A percentile compares a stretch with the other conserved stretches of the same genome.
Evolutionary conservation across 1,284 basidiomycete species (phyloP).

Genomic region (Ustilago xerochloae): DNA sequence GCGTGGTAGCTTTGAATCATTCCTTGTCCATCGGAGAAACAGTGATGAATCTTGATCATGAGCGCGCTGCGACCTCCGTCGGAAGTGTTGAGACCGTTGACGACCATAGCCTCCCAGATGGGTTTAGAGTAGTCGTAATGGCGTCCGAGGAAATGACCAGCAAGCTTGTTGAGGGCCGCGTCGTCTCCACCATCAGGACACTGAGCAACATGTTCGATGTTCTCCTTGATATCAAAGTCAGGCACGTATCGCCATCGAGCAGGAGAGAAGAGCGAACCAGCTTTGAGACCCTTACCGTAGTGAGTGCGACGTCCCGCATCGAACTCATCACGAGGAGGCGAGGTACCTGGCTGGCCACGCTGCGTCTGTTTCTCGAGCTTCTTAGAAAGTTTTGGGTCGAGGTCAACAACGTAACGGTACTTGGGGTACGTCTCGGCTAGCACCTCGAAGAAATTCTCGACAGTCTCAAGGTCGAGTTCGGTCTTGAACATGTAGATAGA

Average conservation of each 20-base stretch:
- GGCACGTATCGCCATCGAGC: slow-evolving; percentile 65
- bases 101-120: slow-evolving; percentile 66
- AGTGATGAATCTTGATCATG: slow-evolving; percentile 68
- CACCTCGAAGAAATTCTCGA: slow-evolving; percentile 64
- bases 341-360: slow-evolving; percentile 12
- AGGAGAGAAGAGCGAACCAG: slow-evolving; percentile 55
- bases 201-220: slow-evolving; percentile 57
- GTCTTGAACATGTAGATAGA: slow-evolving; percentile 67
- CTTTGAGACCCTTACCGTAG: slow-evolving; percentile 58
- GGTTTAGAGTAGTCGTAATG: slow-evolving; percentile 67
- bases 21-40: slow-evolving; percentile 66
- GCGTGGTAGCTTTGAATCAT: slow-evolving; percentile 68
- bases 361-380: slow-evolving; percentile 30
- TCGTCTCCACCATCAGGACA: slow-evolving; percentile 51
- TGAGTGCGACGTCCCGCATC: slow-evolving; percentile 54
- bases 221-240: slow-evolving; percentile 62
- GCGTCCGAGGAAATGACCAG: slow-evolving; percentile 61
- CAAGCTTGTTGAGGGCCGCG: slow-evolving; percentile 56
- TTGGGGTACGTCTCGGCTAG: slow-evolving; percentile 64
- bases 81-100: slow-evolving; percentile 62
- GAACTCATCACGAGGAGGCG: slow-evolving; percentile 20
- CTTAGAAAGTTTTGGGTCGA: slow-evolving; percentile 57
- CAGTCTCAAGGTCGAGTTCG: slow-evolving; percentile 61
- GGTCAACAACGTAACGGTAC: slow-evolving; percentile 64
- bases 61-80: slow-evolving; percentile 63